Base-by-base conservation (phyloP, 2,329 filamentous ascomycete genomes). In the Alternaria brassicae region DNA sequence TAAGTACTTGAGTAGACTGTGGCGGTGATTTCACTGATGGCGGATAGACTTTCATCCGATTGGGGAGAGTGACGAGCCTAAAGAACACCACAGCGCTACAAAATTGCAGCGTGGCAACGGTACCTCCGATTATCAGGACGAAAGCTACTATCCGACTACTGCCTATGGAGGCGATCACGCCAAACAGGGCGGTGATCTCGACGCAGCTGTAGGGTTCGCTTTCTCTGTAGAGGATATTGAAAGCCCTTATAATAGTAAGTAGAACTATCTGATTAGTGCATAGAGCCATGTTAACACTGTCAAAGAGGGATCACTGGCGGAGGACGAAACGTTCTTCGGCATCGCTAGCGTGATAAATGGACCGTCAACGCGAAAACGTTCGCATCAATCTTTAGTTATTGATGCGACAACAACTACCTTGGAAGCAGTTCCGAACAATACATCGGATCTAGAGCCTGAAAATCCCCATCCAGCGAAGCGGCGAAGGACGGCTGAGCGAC, bases 191-290 rank as follows among this genome's bases (percentile, higher is more conserved):
- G 3, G 34, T 34, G 2, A 54, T 32, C 32, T 47, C 8, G 2
- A 21, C 13, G 32, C 23, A 54, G 34, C 52, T 34, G 19, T 48
- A 54, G 13, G 23, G 58, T 27, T 49, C 45, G 47, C 56, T 52
- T 57, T 66, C 63, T 58, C 59, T 32, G 40, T 23, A 51, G 34
- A 58, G 28, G 32, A 49, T 39, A 50, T 55, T 25, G 19, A 61
- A 40, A 12, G 36, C 54, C 30, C 57, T 53, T 49, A 36, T 50
- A 6, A 57, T 63, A 32, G 61, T 66, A 12, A 63, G 63, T 66
- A 13, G 32, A 23, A 62, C 37, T 32, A 37, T 55, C 53, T 13
- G 6, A 62, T 53, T 19, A 53, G 37, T 58, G 23, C 32, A 56
- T 48, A 51, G 49, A 54, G 17, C 52, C 7, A 37, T 21, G 28